Evolutionary conservation across 179 eudicot genomes (phyloP), one percentile per base, ranked within the genome.

Genomic region (Beta corolliflora): DNA sequence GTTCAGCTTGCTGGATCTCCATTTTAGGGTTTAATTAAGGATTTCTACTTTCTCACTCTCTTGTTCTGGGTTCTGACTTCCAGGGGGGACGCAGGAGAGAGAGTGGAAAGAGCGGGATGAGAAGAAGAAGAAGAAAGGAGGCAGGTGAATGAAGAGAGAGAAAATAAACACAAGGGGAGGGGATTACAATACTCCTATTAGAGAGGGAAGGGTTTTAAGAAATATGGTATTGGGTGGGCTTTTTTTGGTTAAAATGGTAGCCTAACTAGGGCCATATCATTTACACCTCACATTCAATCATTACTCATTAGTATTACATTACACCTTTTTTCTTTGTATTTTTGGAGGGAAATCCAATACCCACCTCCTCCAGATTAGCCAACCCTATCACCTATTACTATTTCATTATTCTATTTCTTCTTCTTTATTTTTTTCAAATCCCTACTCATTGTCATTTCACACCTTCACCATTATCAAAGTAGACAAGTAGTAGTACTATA

Each of bases 1-100:
- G 48, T 41, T 80, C 76, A 12, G 82, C 80, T 48, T 79, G 78
- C 58, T 79, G 85, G 81, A 76, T 56, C 80, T 78, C 52, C 75
- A n/a, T 23, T 7, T 23, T 21, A 63, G 68, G 68, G 68, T 63
- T 63, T 23, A 63, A 36, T 3, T 36, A 36, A 36, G 41, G 41
- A 25, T n/a, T n/a, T n/a, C n/a, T n/a, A n/a, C n/a, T 25, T 25
- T 25, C 29, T 25, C 29, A 25, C 29, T 25, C 29, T 25, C 29
- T 25, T 25, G 29, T 25, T 25, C 29, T 25, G 29, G 29, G 29
- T 25, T 25, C 29, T 25, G 29, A n/a, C n/a, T n/a, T n/a, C n/a
- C n/a, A n/a, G n/a, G n/a, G n/a, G n/a, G n/a, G n/a, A n/a, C n/a
- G n/a, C n/a, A 31, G 36, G 36, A 31, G 36, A 31, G 36, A 31